Evolutionary conservation across 2,329 filamentous ascomycete genomes (phyloP).

Genomic region (Penicillium freii): DNA sequence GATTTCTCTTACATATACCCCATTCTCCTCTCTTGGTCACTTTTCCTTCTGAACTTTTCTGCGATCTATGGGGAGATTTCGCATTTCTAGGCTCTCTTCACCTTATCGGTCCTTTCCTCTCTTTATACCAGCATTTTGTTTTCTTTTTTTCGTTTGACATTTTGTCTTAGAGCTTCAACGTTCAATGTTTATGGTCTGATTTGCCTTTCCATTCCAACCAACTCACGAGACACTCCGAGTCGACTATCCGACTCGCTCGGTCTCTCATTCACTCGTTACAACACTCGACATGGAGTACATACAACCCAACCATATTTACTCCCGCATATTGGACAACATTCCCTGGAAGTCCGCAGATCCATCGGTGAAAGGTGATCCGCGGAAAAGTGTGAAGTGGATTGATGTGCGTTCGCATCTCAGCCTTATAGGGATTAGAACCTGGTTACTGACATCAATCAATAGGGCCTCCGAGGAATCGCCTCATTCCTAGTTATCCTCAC

Average conservation of each 20-base stretch:
- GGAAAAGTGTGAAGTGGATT: slow-evolving; percentile 11
- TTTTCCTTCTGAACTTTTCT: background rate
- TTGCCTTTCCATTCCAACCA: background rate
- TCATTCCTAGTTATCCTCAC: slow-evolving; percentile 55
- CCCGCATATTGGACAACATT: slow-evolving; percentile 21
- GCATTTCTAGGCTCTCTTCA: background rate
- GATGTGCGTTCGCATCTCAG: slow-evolving; percentile 1
- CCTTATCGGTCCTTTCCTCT: background rate
- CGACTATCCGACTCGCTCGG: background rate
- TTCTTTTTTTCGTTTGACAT: background rate
- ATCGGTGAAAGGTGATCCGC: slow-evolving; percentile 11
- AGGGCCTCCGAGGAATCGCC: slow-evolving; percentile 56
- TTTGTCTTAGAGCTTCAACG: background rate
- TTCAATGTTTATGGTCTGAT: background rate
- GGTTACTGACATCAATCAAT: background rate
- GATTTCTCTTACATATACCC: slow-evolving; percentile 9
- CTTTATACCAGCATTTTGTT: background rate
- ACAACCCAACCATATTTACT: slow-evolving; percentile 18
- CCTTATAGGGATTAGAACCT: background rate
- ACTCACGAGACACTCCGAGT: slow-evolving; percentile 1
- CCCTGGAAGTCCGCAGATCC: slow-evolving; percentile 22
- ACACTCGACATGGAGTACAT: slow-evolving; percentile 21
- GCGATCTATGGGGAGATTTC: slow-evolving; percentile 1
- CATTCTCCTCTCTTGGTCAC: background rate
- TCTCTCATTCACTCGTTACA: background rate